Percentiles rank a stretch among this genome's conserved stretches.
These are phyloP conservation scores for Vinca minor DNA, from an alignment of 257 asterid genomes.

Conservation along the genomic window DNA sequence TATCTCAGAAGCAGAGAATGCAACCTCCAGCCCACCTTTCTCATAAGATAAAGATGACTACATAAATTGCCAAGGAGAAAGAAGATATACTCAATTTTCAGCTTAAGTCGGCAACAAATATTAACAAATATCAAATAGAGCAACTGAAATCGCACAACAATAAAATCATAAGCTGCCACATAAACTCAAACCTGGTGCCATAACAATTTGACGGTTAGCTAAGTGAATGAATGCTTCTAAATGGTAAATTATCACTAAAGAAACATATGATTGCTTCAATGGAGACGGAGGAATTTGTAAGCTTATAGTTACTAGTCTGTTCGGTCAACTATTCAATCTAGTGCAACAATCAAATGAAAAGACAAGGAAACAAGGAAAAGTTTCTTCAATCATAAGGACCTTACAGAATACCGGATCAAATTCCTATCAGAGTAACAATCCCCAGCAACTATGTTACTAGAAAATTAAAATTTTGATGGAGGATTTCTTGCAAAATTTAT, in stretches of 20 bases:
- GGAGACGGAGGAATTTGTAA: too few species aligned
- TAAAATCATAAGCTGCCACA: neutral
- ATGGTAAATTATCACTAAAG: neutral
- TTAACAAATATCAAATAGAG: neutral
- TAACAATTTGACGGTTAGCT: neutral
- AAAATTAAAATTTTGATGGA: too few species aligned
- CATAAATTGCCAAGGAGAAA: constrained; percentile 14
- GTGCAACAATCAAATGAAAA: neutral
- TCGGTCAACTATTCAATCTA: too few species aligned
- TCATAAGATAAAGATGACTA: constrained; percentile 43
- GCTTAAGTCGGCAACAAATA: neutral
- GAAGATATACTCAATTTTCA: neutral
- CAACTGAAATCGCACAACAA: neutral
- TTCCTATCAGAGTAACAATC: too few species aligned
- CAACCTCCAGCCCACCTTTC: constrained; percentile 37
- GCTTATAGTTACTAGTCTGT: too few species aligned
- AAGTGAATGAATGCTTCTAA: neutral
- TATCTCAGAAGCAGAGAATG: constrained; percentile 49
- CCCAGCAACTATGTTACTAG: too few species aligned
- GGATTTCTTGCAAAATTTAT: too few species aligned
- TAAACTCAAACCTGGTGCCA: neutral
- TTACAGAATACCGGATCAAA: neutral
- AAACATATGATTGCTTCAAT: neutral
- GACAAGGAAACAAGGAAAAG: neutral
- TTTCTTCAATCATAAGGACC: neutral